These are phyloP conservation scores for Dendrobium huoshanense DNA, from an alignment of 106 monocot genomes.

Conservation along the genomic window DNA sequence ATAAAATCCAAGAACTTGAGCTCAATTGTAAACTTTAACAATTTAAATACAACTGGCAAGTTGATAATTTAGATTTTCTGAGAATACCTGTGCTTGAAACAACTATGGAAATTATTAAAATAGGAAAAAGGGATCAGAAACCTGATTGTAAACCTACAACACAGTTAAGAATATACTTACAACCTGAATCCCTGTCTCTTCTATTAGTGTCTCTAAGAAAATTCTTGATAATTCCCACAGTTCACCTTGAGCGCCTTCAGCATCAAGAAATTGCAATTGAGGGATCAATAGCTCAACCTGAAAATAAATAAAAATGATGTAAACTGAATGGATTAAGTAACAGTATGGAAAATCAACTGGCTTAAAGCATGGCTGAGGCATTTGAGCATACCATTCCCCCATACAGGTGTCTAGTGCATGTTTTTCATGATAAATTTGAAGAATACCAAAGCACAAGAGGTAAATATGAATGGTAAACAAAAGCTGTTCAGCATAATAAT, in stretches of 20 bases:
- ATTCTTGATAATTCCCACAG: slow-evolving; percentile 81
- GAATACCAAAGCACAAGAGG: background rate
- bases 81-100: no score
- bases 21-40: background rate
- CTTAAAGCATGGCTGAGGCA: background rate
- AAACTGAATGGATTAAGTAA: background rate
- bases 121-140: background rate
- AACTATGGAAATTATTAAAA: background rate
- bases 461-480: background rate
- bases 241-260: slow-evolving; percentile 91
- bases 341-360: background rate
- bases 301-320: slow-evolving; percentile 5
- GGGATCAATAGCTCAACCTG: slow-evolving; percentile 94
- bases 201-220: slow-evolving; percentile 68
- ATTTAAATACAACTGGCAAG: background rate
- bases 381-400: background rate
- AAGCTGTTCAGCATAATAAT: background rate
- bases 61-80: background rate
- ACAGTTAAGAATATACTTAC: background rate
- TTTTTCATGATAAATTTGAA: background rate
- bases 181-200: slow-evolving; percentile 69
- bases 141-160: background rate
- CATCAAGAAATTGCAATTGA: slow-evolving; percentile 84
- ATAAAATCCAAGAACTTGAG: no score
- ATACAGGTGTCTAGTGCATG: background rate